Percentiles rank a stretch among this genome's conserved stretches.
Evolutionary conservation across 2,329 filamentous ascomycete genomes (phyloP).

Genomic region (Leptographium galeiforme): DNA sequence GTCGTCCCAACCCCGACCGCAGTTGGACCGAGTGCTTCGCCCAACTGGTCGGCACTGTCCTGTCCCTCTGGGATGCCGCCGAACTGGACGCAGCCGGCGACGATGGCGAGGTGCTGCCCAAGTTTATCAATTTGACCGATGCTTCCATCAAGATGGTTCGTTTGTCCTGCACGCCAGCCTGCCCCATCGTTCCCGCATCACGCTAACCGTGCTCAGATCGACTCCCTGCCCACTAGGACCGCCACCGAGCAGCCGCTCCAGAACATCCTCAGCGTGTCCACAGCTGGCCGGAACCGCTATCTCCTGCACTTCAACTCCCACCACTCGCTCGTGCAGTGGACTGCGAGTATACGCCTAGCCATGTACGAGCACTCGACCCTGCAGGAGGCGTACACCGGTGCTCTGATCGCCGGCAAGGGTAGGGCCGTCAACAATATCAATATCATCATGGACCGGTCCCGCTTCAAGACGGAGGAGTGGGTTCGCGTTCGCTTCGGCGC

Average conservation of each 20-base stretch:
- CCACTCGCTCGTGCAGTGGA: constrained; percentile 90
- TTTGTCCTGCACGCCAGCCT: not conserved
- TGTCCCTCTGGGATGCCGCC: constrained; percentile 90
- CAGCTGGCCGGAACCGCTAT: constrained; percentile 89
- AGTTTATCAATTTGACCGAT: constrained; percentile 91
- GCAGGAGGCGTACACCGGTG: constrained; percentile 93
- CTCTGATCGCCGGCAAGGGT: constrained; percentile 88
- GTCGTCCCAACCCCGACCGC: constrained; percentile 70
- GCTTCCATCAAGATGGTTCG: constrained; percentile 93
- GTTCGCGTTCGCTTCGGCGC: constrained; percentile 89
- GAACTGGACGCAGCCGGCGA: constrained; percentile 80
- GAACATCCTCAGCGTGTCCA: constrained; percentile 91
- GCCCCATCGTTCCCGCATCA: not conserved
- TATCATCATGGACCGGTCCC: constrained; percentile 70
- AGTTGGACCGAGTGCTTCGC: constrained; percentile 96
- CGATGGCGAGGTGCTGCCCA: constrained; percentile 41
- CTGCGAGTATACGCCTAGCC: constrained; percentile 78
- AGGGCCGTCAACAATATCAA: constrained; percentile 82
- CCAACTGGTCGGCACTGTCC: constrained; percentile 84
- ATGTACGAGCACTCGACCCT: constrained; percentile 90
- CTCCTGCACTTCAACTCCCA: constrained; percentile 92
- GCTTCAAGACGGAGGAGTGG: constrained; percentile 77
- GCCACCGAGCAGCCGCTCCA: constrained; percentile 66
- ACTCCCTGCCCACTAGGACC: constrained; percentile 76
- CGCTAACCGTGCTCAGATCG: constrained; percentile 42